A percentile compares a stretch with the other conserved stretches of the same genome.
Evolutionary conservation across 1,284 basidiomycete species (phyloP).

Genomic region (Xanthoconium separans): DNA sequence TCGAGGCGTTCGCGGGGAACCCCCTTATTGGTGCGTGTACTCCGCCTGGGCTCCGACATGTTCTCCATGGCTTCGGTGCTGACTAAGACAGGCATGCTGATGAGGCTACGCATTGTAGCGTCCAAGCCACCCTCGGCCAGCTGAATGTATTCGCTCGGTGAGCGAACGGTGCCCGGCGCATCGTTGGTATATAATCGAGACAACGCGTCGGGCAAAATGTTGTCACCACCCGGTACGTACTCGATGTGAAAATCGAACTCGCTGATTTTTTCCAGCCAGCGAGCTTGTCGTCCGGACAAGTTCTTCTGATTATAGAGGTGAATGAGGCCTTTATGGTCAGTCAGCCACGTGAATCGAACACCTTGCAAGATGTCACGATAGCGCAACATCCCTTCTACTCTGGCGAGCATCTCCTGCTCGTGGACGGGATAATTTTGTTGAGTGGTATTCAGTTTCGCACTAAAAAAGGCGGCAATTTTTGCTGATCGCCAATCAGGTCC

Average conservation of each 20-base stretch:
- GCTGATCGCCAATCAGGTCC: background rate
- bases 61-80: too few relatives aligned
- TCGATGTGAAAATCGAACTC: slow-evolving; percentile 10
- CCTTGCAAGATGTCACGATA: slow-evolving; percentile 26
- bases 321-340: slow-evolving; percentile 38
- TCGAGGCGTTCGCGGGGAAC: too few relatives aligned
- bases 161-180: slow-evolving; percentile 10
- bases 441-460: slow-evolving; percentile 28
- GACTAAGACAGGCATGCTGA: too few relatives aligned
- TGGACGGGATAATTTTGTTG: slow-evolving; percentile 35
- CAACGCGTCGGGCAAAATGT: slow-evolving; percentile 21
- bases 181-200: slow-evolving; percentile 25
- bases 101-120: too few relatives aligned
- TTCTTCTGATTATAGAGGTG: slow-evolving; percentile 34
- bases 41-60: too few relatives aligned
- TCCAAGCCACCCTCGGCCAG: too few relatives aligned
- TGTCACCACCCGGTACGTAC: slow-evolving; percentile 13
- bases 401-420: slow-evolving; percentile 13
- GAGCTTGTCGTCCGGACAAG: slow-evolving; percentile 33
- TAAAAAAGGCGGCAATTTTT: slow-evolving; percentile 39
- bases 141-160: slow-evolving; percentile 10
- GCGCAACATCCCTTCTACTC: slow-evolving; percentile 16
- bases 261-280: slow-evolving; percentile 36
- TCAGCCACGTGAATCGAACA: slow-evolving; percentile 31
- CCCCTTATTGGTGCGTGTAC: too few relatives aligned